Base-by-base conservation (phyloP, 179 eudicot genomes). In the Spergularia azorica region DNA sequence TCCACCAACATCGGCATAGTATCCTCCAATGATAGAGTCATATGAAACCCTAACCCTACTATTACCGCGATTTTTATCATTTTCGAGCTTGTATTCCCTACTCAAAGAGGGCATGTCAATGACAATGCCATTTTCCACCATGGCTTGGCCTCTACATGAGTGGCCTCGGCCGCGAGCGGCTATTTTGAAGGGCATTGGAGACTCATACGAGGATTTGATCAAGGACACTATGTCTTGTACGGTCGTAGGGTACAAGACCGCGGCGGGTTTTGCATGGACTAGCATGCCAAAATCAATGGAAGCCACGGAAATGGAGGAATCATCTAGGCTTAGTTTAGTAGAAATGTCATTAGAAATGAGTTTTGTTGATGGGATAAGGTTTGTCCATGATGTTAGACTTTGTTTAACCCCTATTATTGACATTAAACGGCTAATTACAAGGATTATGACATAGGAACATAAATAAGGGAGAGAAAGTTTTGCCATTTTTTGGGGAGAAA, bases 1-100 rank as follows among this genome's bases (percentile, higher is more conserved):
- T 11, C 92, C 98, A 17, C 95, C 91, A 12, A 88, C 91, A 75
- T 95, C 98, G 5, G 83, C 91, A 76, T 80, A 93, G 75, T 74
- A 84, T 73, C 48, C 48, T 43, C 6, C 48, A 43, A 77, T 18
- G 4, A 51, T 41, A 26, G 80, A 65, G 63, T 83, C 70, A 79
- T 80, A 16, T 4, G 68, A 84, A 82, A 92, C 88, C 89, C 85
- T 90, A 74, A 88, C 79, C 10, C 85, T 51, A 14, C 1, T 32
- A 26, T 52, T 15, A 64, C 48, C 6, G 7, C 21, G 14, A 48
- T 21, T 21, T 15, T 41, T 60, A 70, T 18, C 2, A 72, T 36
- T 67, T 16, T 9, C 26, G 41, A 48, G 43, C 13, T 70, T 55
- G 17, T 9, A 55, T 59, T 6, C 11, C 2, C 13, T 61, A 64